These are phyloP conservation scores for Pouteria glomerata DNA, from an alignment of 148 eudicot genomes.

Conservation along the genomic window DNA sequence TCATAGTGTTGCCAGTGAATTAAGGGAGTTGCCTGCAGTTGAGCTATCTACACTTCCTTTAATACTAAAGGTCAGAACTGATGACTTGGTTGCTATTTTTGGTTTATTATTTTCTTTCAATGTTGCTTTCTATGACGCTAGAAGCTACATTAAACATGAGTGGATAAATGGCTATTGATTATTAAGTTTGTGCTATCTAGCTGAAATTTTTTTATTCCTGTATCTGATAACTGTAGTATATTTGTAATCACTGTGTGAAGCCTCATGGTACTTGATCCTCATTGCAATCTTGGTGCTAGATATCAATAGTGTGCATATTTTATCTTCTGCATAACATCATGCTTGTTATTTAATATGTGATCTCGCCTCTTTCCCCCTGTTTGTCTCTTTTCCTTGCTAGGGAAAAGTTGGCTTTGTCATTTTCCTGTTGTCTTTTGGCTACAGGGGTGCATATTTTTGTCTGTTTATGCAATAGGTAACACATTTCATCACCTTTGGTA, in stretches of 20 bases:
- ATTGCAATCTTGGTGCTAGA: not conserved
- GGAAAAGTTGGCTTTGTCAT: not conserved
- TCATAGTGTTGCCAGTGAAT: constrained; percentile 59
- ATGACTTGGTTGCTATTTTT: constrained; percentile 5
- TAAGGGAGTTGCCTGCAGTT: constrained; percentile 90
- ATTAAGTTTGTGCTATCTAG: not conserved
- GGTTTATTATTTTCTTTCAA: not conserved
- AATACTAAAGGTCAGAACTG: constrained; percentile 65
- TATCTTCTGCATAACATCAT: not conserved
- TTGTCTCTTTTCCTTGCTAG: not conserved
- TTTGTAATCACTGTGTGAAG: no score
- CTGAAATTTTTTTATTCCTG: not conserved
- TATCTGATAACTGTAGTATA: no score
- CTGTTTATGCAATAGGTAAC: not conserved
- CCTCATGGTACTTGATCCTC: not conserved
- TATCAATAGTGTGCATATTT: not conserved
- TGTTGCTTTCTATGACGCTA: not conserved
- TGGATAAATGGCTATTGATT: not conserved
- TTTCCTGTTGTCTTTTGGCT: not conserved
- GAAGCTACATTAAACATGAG: not conserved
- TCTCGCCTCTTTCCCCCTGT: not conserved
- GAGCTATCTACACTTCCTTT: constrained; percentile 84
- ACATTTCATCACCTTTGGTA: constrained; percentile 1
- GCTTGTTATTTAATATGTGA: not conserved
- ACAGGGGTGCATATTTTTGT: not conserved